Evolutionary conservation across 139 green algal species (phyloP).

Genomic region (Eudorina sp.): DNA sequence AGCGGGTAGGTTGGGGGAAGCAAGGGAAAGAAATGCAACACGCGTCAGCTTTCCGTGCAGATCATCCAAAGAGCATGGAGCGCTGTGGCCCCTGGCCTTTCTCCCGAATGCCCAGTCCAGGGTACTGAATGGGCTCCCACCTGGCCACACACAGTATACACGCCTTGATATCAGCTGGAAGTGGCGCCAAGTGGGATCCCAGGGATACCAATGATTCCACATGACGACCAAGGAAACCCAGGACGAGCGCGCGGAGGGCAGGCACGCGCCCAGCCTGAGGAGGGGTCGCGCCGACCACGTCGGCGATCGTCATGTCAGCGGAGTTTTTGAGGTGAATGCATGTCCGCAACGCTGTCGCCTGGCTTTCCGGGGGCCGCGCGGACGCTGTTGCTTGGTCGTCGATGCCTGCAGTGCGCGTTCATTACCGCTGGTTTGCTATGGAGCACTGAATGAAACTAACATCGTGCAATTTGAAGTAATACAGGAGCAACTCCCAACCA

Average conservation of each 20-base stretch:
- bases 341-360: too few relatives aligned
- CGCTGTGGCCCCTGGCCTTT: too few relatives aligned
- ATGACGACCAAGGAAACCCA: background rate
- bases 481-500: too few relatives aligned
- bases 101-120: background rate
- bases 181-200: background rate
- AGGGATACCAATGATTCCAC: background rate
- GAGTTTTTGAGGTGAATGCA: background rate
- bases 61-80: background rate
- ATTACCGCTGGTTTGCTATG: background rate
- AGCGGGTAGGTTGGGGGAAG: background rate
- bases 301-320: background rate
- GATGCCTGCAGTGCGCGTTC: background rate
- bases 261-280: background rate
- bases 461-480: too few relatives aligned
- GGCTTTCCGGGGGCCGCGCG: background rate
- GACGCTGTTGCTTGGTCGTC: background rate
- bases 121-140: background rate
- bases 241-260: background rate
- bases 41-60: background rate
- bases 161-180: conserved; percentile 26
- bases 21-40: background rate
- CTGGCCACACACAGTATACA: conserved; percentile 34
- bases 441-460: too few relatives aligned
- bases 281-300: background rate